Conservation (phyloP, 257 asterid genomes). For the Parsonsia alboflavescens region DNA sequence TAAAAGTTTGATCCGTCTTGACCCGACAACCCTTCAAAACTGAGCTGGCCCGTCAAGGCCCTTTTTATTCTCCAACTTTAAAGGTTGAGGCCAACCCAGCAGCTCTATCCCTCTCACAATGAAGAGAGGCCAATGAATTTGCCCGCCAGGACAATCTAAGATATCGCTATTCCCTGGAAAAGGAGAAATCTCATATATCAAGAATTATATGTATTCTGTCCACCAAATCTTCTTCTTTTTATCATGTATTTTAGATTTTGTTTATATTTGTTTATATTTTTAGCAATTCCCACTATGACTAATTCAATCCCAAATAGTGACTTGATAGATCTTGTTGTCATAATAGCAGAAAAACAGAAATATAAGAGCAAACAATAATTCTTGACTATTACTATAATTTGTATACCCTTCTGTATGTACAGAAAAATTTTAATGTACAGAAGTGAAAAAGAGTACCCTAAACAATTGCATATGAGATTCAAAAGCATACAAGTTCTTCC, state of each 20-base stretch:
- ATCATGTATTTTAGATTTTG: background rate
- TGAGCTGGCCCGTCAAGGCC: too few species aligned
- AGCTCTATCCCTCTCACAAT: background rate
- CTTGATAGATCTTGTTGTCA: too few species aligned
- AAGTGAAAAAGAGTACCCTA: background rate
- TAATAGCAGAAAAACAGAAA: too few species aligned
- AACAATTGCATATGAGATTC: conserved; percentile 1
- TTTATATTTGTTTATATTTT: background rate
- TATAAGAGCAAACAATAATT: too few species aligned
- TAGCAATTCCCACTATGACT: background rate
- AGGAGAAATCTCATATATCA: background rate
- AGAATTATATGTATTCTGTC: background rate
- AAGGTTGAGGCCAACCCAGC: too few species aligned
- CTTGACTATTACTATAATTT: too few species aligned
- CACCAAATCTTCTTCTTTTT: background rate
- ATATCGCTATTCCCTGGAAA: background rate
- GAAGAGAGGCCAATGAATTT: background rate
- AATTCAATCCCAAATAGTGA: too few species aligned
- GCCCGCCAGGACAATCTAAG: too few species aligned
- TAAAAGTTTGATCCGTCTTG: too few species aligned
- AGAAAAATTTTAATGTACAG: conserved; percentile 8
- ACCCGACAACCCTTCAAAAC: too few species aligned
- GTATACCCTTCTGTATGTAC: conserved; percentile 15
- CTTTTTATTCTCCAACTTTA: too few species aligned
- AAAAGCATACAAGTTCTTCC: conserved; percentile 43